Evolutionary conservation across 1,284 basidiomycete species (phyloP).

Genomic region (Cryptococcus amylolentus): DNA sequence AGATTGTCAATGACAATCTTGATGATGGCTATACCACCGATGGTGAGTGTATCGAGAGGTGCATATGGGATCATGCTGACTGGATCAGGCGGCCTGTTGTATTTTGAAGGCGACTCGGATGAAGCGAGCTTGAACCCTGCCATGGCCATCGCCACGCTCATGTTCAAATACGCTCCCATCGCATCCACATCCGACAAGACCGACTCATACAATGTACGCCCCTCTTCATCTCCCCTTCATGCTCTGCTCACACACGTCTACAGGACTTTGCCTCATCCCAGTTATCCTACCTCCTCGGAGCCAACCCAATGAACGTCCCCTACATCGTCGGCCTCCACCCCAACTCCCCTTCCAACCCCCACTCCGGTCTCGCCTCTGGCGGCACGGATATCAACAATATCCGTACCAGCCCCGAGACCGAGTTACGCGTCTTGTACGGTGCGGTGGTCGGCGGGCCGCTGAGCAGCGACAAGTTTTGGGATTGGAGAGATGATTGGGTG

Average conservation of each 20-base stretch:
- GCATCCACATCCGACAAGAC: constrained; percentile 62
- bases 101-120: constrained; percentile 74
- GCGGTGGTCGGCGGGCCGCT: constrained; percentile 84
- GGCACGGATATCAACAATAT: constrained; percentile 62
- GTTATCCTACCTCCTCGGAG: constrained; percentile 73
- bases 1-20: constrained; percentile 58
- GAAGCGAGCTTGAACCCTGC: constrained; percentile 77
- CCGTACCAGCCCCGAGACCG: constrained; percentile 65
- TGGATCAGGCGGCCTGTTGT: constrained; percentile 66
- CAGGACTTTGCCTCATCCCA: constrained; percentile 70
- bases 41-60: constrained; percentile 47
- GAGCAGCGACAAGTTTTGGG: constrained; percentile 69
- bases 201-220: constrained; percentile 59
- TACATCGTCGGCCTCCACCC: constrained; percentile 72
- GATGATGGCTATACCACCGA: constrained; percentile 58
- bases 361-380: constrained; percentile 80
- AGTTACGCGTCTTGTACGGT: constrained; percentile 76
- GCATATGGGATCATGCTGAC: background rate
- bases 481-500: constrained; percentile 62
- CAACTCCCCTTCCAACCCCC: constrained; percentile 83
- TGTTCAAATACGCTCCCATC: constrained; percentile 70
- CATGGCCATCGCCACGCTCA: constrained; percentile 76
- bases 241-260: constrained; percentile 9
- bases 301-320: constrained; percentile 36
- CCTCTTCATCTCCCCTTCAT: background rate